Conservation (phyloP, 179 eudicot species). For the Dionaea muscipula region DNA sequence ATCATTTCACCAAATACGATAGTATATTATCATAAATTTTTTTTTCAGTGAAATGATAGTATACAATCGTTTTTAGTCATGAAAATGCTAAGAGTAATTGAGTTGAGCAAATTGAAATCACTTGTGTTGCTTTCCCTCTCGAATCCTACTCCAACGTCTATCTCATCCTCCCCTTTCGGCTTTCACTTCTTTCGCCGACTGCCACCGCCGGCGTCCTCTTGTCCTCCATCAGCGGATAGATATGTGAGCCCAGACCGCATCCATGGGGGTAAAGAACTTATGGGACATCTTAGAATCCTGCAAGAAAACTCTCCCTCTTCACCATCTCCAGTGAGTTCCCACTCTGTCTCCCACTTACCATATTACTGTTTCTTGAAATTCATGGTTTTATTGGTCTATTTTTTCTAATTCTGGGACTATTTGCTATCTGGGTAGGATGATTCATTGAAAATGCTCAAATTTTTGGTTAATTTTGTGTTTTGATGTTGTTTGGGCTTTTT, state of each 20-base stretch:
- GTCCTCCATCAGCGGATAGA: neutral
- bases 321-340: constrained; percentile 70
- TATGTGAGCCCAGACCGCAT: neutral
- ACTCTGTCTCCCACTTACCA: neutral
- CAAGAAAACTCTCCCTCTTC: constrained; percentile 90
- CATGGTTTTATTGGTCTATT: neutral
- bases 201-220: too few species aligned
- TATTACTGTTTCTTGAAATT: neutral
- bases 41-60: too few species aligned
- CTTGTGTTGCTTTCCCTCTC: too few species aligned
- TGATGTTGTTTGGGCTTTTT: constrained; percentile 1
- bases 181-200: too few species aligned
- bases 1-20: too few species aligned
- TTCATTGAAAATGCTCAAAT: neutral
- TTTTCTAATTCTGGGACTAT: neutral
- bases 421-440: neutral
- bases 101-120: too few species aligned
- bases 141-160: too few species aligned
- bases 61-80: too few species aligned
- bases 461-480: neutral
- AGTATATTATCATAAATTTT: too few species aligned
- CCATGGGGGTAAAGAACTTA: constrained; percentile 85
- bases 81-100: too few species aligned
- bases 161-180: too few species aligned
- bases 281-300: constrained; percentile 92